These are phyloP conservation scores for Discostella stelligeroides DNA, from an alignment of 108 stramenopile species.

Conservation along the genomic window DNA sequence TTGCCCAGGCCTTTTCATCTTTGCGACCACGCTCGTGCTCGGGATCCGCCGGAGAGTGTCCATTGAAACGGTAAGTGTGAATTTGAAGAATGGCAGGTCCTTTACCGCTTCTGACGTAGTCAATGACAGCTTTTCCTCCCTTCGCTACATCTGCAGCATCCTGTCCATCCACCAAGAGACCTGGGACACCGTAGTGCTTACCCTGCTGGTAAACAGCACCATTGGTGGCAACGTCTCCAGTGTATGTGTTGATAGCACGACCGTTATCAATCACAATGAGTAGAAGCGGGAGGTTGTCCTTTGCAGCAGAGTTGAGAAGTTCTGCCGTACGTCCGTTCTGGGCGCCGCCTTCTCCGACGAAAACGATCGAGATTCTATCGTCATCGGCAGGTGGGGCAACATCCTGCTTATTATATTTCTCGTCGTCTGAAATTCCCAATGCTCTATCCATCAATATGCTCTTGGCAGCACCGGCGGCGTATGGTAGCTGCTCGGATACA, in stretches of 20 bases:
- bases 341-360: conserved; percentile 95
- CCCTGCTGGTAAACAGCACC: conserved; percentile 92
- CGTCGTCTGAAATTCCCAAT: conserved; percentile 86
- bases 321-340: conserved; percentile 98
- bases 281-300: conserved; percentile 95
- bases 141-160: conserved; percentile 92
- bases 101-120: conserved; percentile 93
- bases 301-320: conserved; percentile 93
- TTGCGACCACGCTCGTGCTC: conserved; percentile 99
- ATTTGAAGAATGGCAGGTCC: conserved; percentile 97
- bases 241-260: conserved; percentile 98
- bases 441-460: conserved; percentile 92
- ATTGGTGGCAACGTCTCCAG: conserved; percentile 94
- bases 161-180: conserved; percentile 90
- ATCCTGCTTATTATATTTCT: conserved; percentile 78
- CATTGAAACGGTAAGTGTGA: conserved; percentile 98
- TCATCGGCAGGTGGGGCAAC: conserved; percentile 86
- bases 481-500: conserved; percentile 96
- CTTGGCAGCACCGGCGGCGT: conserved; percentile 96
- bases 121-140: conserved; percentile 95
- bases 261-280: conserved; percentile 97
- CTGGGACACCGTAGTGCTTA: conserved; percentile 95
- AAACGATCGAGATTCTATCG: conserved; percentile 92
- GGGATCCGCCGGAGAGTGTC: conserved; percentile 98
- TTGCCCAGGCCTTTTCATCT: conserved; percentile 98